phyloP scores from a whole-genome alignment of 2,329 filamentous ascomycete genomes.

The Chrysoporthe puriensis region DNA sequence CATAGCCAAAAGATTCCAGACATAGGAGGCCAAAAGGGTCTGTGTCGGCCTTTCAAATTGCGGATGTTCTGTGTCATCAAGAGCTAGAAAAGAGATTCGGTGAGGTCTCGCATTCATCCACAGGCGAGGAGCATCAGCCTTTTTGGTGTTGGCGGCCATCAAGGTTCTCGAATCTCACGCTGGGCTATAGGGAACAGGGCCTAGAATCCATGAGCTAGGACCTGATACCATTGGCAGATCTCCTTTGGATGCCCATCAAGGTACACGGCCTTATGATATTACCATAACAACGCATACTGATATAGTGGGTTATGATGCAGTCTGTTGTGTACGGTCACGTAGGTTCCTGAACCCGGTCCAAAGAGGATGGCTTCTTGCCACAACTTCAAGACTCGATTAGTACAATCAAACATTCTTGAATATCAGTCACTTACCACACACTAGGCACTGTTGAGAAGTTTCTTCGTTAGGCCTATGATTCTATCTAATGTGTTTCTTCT shows the following conservation, averaged over 20 bases:
- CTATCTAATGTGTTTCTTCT: too few relatives aligned
- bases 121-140: neutral
- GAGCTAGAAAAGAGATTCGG: too few relatives aligned
- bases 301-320: neutral
- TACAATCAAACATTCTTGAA: too few relatives aligned
- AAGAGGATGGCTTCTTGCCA: neutral
- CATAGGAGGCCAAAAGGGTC: neutral
- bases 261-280: neutral
- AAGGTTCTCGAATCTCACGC: constrained; percentile 12
- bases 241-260: constrained; percentile 12
- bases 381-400: neutral
- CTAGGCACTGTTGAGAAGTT: too few relatives aligned
- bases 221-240: neutral
- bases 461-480: too few relatives aligned
- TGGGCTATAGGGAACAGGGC: neutral
- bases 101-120: too few relatives aligned
- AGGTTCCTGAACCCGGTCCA: neutral
- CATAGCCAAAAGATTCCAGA: neutral
- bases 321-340: neutral
- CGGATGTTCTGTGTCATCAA: too few relatives aligned
- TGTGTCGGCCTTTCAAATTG: too few relatives aligned
- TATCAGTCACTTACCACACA: too few relatives aligned
- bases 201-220: neutral
- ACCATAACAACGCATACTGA: neutral
- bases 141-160: constrained; percentile 13